Base-by-base conservation (phyloP, 805 yeast genomes). In the Kodamaea laetipori region DNA sequence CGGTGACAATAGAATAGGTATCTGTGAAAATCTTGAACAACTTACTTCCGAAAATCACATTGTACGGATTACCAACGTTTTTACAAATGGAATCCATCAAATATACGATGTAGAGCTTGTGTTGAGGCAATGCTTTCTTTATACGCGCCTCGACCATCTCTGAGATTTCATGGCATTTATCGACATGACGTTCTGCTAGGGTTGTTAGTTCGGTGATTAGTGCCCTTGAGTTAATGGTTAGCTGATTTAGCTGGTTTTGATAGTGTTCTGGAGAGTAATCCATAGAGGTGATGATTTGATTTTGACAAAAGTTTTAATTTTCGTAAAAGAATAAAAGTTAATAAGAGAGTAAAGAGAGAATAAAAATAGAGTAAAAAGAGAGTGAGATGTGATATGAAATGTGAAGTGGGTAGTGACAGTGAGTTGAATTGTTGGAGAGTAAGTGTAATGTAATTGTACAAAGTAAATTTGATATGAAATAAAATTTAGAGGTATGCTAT, bases 11-110 rank as follows among this genome's bases (percentile, higher is more conserved):
- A 41, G 63, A 52, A 50, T 69, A 71, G 2, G 70, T 60, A 41
- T 67, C 73, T 3, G 71, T 63, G 53, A 69, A 71, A 35, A 56
- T 54, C 40, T 56, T 56, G 53, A 60, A 68, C 31, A 71, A 50
- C 40, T 62, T 61, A 16, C 54, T 47, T 31, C 67, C 66, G 50
- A 70, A 69, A 39, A 69, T 51, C 36, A 67, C 45, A 47, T 68
- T 68, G 55, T 68, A 71, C 6, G 76, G 76, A 44, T 64, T 69
- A 11, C 76, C 75, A 23, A 70, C 58, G 52, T 64, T 69, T 46
- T 71, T 71, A 52, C 69, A 60, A 19, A 71, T 67, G 27, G 72
- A 67, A 52, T 71, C 76, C 56, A 71, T 48, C 37, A 71, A 52
- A 49, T 71, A 71, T 39, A 71, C 59, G 15, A 65, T 48, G 48